Conservation (phyloP, 75 land plant species). For the Pinus albicaulis region DNA sequence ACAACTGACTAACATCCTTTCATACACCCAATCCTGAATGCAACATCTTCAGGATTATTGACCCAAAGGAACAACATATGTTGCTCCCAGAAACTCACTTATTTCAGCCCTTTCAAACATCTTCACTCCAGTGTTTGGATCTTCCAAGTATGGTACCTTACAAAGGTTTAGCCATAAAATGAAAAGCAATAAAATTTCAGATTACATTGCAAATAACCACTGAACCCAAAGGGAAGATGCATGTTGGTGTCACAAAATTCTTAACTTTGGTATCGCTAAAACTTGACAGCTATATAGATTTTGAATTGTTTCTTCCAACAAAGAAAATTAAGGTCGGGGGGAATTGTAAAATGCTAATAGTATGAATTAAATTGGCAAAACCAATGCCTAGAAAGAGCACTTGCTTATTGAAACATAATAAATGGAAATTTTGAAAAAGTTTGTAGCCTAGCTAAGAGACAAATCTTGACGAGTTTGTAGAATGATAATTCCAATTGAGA, state of each 20-base stretch:
- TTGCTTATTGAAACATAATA: not conserved
- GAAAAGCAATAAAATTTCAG: not conserved
- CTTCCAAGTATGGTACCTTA: conserved; percentile 89
- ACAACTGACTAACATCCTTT: no score
- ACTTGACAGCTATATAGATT: no score
- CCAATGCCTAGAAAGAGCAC: not conserved
- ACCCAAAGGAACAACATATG: conserved; percentile 49
- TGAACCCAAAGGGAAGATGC: not conserved
- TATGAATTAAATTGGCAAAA: not conserved
- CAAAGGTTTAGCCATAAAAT: not conserved
- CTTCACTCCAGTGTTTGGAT: conserved; percentile 93
- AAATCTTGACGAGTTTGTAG: not conserved
- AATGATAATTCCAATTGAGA: not conserved
- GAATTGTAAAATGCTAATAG: not conserved
- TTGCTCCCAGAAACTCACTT: conserved; percentile 73
- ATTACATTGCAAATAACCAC: not conserved
- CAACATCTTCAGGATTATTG: not conserved
- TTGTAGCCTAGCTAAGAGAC: not conserved
- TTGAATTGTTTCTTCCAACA: not conserved
- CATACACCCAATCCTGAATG: no score
- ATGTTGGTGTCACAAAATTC: not conserved
- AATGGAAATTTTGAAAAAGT: not conserved
- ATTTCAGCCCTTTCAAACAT: conserved; percentile 99
- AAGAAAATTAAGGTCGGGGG: not conserved
- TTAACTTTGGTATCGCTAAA: not conserved